Evolutionary conservation across 1,284 basidiomycete genomes (phyloP), one percentile per base, ranked within the genome.

Genomic region (Leccinum colubrinum): DNA sequence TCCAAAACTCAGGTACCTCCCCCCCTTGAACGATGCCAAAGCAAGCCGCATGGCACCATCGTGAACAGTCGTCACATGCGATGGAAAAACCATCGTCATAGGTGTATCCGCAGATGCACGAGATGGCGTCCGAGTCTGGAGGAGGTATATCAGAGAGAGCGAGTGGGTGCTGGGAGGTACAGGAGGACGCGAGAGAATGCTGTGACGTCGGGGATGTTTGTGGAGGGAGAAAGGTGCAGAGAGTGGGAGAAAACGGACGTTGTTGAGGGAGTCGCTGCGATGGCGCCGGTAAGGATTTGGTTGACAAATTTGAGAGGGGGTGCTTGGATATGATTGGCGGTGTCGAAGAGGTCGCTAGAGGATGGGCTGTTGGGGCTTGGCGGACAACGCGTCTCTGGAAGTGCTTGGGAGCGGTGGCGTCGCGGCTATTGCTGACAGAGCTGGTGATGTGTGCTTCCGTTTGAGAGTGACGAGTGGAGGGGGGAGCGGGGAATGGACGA

Each of bases 71-170:
- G 74, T 97, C 96, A 76, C 95, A 98, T 27, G 93, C 93, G 62
- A 97, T 94, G 15, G 90, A 93, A 77, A 94, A 95, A 15, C 95
- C 95, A 73, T 96, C 94, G 77, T 96, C 95, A 68, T 88, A 84
- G 51, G 84, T 79, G 64, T 80, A 81, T 4, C 84, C 86, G 70
- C 93, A 94, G 58, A 93, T 90, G 71, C 93, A 94, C 54, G 79
- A 77, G 61, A 90, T 87, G 55, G 79, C 75, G 33, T 83, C 81
- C 41, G 75, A 69, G 64, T 81, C 80, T 27, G 75, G 65, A 33
- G 71, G 67, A n/a, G 68, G 69, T 48, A 37, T 59, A 20, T 66
- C 62, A 1, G 70, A 54, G 33, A 64, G 63, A 1, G 67, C 3
- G 27, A 57, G 64, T 1, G 63, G 67, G 3, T 63, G 69, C 51